Conservation (phyloP, 495 filamentous ascomycete genomes). For the Letharia columbiana region DNA sequence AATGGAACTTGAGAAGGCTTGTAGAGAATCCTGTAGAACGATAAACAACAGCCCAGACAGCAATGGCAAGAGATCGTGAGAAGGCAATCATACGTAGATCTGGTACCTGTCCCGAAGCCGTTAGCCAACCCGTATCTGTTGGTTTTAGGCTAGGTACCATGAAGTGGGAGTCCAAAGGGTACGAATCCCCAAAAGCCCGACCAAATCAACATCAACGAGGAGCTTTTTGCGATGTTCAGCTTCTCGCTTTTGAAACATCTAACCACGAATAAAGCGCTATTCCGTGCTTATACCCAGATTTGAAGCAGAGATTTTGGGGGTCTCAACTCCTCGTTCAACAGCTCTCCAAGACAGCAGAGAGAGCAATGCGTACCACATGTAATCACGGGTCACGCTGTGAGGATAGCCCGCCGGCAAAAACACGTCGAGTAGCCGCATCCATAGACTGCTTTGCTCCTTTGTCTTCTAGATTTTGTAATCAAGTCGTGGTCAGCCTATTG, state of each 20-base stretch:
- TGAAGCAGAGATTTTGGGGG: too few species aligned
- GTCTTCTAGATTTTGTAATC: conserved; percentile 12
- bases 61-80: conserved; percentile 4
- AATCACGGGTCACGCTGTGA: conserved; percentile 82
- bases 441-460: conserved; percentile 21
- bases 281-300: too few species aligned
- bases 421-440: conserved; percentile 49
- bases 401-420: conserved; percentile 95
- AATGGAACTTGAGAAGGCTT: conserved; percentile 92
- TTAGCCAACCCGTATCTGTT: conserved; percentile 20
- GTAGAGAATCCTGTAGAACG: conserved; percentile 68
- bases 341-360: background rate
- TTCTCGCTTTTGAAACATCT: background rate
- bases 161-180: background rate
- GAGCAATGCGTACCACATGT: conserved; percentile 52
- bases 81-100: conserved; percentile 48
- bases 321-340: background rate
- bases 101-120: conserved; percentile 50
- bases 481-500: background rate
- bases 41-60: conserved; percentile 23
- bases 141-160: background rate
- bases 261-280: too few species aligned
- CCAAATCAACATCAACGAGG: background rate
- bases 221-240: background rate
- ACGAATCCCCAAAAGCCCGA: background rate